Conservation (phyloP, 2,329 filamentous ascomycete genomes). For the Alternaria viburni region DNA sequence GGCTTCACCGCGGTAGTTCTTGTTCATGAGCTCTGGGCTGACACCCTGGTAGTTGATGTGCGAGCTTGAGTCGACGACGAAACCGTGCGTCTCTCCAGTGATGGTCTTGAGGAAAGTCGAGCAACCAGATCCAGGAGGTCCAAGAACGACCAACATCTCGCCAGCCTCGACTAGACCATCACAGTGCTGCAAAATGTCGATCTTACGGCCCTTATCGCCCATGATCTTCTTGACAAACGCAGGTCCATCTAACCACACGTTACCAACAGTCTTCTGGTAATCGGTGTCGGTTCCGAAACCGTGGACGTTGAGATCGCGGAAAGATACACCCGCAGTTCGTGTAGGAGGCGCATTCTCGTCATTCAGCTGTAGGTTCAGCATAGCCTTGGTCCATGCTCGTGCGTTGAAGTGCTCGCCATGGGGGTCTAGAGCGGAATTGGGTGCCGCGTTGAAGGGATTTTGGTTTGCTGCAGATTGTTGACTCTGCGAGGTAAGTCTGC, state of each 20-base stretch:
- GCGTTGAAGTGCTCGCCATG: conserved; percentile 56
- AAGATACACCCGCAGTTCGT: conserved; percentile 56
- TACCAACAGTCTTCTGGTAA: conserved; percentile 59
- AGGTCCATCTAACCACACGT: conserved; percentile 52
- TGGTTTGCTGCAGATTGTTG: conserved; percentile 47
- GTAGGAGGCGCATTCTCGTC: conserved; percentile 51
- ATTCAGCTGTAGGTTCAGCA: conserved; percentile 54
- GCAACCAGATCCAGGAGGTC: conserved; percentile 73
- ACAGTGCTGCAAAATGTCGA: conserved; percentile 72
- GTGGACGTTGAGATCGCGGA: conserved; percentile 56
- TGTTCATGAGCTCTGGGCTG: conserved; percentile 75
- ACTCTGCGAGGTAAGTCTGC: conserved; percentile 50
- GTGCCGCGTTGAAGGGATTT: conserved; percentile 48
- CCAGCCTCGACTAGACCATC: conserved; percentile 73
- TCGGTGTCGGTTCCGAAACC: conserved; percentile 58
- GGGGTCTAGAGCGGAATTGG: conserved; percentile 55
- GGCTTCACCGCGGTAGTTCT: conserved; percentile 79
- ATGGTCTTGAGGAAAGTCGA: conserved; percentile 86
- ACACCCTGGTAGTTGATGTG: conserved; percentile 81
- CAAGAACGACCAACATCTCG: conserved; percentile 78
- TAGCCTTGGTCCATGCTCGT: conserved; percentile 57
- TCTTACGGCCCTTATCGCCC: conserved; percentile 46
- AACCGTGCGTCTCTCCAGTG: conserved; percentile 81
- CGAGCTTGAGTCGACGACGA: conserved; percentile 71
- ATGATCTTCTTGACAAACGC: conserved; percentile 47